Conservation (phyloP, 805 yeast genomes). For the Wickerhamiella siamensis region DNA sequence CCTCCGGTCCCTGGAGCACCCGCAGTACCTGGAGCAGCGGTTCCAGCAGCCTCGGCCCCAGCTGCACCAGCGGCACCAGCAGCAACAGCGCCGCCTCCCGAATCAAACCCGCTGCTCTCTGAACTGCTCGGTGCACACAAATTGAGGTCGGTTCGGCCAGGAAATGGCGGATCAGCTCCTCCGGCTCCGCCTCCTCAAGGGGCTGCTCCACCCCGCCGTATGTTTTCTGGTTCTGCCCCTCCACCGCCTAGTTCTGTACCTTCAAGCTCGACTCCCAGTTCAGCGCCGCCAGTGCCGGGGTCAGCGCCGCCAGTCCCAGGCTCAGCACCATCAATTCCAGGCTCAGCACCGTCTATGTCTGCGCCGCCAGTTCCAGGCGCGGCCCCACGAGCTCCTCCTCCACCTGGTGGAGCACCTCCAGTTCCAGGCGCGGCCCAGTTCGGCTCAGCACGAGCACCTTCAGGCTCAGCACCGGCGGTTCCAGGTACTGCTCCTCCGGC, state of each 20-base stretch:
- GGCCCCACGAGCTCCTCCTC: slow-evolving; percentile 1
- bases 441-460: slow-evolving; percentile 3
- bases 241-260: background rate
- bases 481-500: slow-evolving; percentile 6
- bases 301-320: slow-evolving; percentile 4
- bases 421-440: slow-evolving; percentile 4
- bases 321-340: background rate
- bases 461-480: slow-evolving; percentile 3
- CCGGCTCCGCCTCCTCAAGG: background rate
- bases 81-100: background rate
- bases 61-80: slow-evolving; percentile 7
- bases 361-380: slow-evolving; percentile 9
- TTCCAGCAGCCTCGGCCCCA: slow-evolving; percentile 10
- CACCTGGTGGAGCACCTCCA: slow-evolving; percentile 3
- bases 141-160: background rate
- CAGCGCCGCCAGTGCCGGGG: slow-evolving; percentile 2
- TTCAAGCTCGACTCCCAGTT: background rate
- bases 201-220: background rate
- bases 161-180: background rate
- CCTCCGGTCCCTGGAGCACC: slow-evolving; percentile 13
- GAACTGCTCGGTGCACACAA: background rate
- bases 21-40: slow-evolving; percentile 6
- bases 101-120: slow-evolving; percentile 3
- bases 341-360: slow-evolving; percentile 1
- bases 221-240: background rate